Conservation (phyloP, 805 yeast species). For the Candida xyloterini region DNA sequence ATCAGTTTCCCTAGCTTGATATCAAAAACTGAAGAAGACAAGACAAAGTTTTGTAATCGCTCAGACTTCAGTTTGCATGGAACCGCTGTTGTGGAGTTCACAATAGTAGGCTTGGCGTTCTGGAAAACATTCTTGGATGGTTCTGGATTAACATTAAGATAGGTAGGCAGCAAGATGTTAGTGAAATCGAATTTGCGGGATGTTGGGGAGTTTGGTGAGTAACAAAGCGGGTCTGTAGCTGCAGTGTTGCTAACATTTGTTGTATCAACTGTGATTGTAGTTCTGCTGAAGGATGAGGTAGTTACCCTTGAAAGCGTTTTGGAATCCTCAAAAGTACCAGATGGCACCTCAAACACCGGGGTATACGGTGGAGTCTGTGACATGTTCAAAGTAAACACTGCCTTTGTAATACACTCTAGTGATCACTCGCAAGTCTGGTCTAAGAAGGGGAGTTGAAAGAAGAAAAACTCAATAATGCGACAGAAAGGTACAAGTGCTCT, state of each 20-base stretch:
- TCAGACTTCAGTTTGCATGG: slow-evolving; percentile 18
- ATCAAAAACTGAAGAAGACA: slow-evolving; percentile 20
- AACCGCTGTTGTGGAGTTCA: not conserved
- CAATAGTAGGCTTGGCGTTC: not conserved
- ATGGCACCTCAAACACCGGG: slow-evolving; percentile 12
- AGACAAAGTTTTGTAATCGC: slow-evolving; percentile 19
- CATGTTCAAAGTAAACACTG: slow-evolving; percentile 4
- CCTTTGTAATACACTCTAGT: not conserved
- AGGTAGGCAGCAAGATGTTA: not conserved
- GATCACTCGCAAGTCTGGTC: not conserved
- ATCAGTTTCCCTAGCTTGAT: slow-evolving; percentile 19
- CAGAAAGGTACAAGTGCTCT: not conserved
- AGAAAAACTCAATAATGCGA: not conserved
- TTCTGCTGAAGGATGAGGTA: not conserved
- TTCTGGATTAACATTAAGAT: slow-evolving; percentile 1
- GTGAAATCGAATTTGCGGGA: slow-evolving; percentile 6
- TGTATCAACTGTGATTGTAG: slow-evolving; percentile 4
- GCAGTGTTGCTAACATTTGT: slow-evolving; percentile 1
- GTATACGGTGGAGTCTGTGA: slow-evolving; percentile 17
- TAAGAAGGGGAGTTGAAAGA: not conserved
- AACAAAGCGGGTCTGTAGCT: slow-evolving; percentile 4
- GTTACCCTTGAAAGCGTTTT: slow-evolving; percentile 1
- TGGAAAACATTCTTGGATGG: not conserved
- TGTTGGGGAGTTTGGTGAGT: slow-evolving; percentile 10
- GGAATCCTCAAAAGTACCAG: slow-evolving; percentile 10